These are phyloP conservation scores for Ceratocystis cubensis DNA, from an alignment of 2,329 filamentous ascomycete species.

Conservation along the genomic window DNA sequence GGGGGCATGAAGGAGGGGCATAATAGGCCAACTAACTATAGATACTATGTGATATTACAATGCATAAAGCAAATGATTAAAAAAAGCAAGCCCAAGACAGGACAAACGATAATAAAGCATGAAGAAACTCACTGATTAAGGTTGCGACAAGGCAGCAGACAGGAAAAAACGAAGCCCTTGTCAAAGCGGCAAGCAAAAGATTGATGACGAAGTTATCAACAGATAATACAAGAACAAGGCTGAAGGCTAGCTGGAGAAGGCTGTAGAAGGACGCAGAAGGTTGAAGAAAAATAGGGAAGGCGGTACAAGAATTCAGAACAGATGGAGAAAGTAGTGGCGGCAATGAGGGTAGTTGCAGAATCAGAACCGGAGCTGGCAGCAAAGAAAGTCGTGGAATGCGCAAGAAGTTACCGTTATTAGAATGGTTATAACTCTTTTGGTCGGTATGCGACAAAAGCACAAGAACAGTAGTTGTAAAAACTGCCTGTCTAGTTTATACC, in stretches of 20 bases:
- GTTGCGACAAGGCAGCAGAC: background rate
- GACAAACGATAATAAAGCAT: background rate
- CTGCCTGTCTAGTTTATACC: background rate
- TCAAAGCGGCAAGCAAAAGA: background rate
- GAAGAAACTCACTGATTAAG: background rate
- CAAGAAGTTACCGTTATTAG: background rate
- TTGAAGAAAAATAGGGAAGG: background rate
- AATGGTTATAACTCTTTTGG: background rate
- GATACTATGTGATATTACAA: background rate
- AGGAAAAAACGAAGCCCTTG: background rate
- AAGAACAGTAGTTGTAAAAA: background rate
- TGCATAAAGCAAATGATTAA: background rate
- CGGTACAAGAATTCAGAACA: background rate
- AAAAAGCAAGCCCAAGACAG: background rate
- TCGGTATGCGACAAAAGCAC: background rate
- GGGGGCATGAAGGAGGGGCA: background rate
- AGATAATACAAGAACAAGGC: background rate
- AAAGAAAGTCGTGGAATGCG: background rate
- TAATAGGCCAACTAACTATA: slow-evolving; percentile 2
- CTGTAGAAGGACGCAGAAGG: background rate
- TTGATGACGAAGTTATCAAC: background rate
- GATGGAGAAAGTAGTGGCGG: background rate
- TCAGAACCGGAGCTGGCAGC: background rate
- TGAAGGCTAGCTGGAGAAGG: background rate
- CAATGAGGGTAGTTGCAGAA: slow-evolving; percentile 1